Percentiles rank a stretch among this genome's conserved stretches.
Conservation (phyloP, 495 filamentous ascomycete species). For the Lepidopterella palustris region DNA sequence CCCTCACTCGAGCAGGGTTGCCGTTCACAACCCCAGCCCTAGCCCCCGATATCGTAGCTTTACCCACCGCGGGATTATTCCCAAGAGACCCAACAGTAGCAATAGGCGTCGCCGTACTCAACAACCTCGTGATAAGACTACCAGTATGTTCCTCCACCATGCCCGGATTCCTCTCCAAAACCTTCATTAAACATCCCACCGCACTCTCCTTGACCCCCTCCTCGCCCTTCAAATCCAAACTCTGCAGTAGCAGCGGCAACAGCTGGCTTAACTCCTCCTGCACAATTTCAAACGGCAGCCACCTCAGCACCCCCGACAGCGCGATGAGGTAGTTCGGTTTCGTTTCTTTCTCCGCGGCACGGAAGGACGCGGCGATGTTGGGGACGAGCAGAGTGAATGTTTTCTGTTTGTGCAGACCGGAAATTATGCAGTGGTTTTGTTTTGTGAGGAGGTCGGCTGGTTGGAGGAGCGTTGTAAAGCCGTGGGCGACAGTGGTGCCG, state of each 20-base stretch:
- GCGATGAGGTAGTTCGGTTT: slow-evolving; percentile 63
- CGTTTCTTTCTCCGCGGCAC: slow-evolving; percentile 39
- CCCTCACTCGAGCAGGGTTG: slow-evolving; percentile 45
- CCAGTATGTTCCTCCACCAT: slow-evolving; percentile 53
- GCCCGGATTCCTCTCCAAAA: slow-evolving; percentile 53
- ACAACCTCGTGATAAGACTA: slow-evolving; percentile 52
- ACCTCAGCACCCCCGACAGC: slow-evolving; percentile 56
- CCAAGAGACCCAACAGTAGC: neutral
- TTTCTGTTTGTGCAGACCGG: slow-evolving; percentile 58
- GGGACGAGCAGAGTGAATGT: slow-evolving; percentile 59
- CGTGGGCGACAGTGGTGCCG: slow-evolving; percentile 45
- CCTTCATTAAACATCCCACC: slow-evolving; percentile 53
- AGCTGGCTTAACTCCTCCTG: slow-evolving; percentile 53
- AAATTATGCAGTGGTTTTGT: slow-evolving; percentile 57
- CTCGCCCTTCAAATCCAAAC: slow-evolving; percentile 52
- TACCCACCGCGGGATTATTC: neutral
- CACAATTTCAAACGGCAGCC: slow-evolving; percentile 54
- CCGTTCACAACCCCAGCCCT: neutral
- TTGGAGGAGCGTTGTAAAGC: slow-evolving; percentile 55
- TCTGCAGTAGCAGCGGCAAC: slow-evolving; percentile 63
- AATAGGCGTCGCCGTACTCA: slow-evolving; percentile 40
- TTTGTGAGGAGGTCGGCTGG: slow-evolving; percentile 60
- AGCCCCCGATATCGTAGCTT: slow-evolving; percentile 18
- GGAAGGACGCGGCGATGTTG: slow-evolving; percentile 50
- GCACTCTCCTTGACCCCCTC: slow-evolving; percentile 56